Evolutionary conservation across 202 grass and related monocot species (phyloP).

Genomic region (Zoysia matrella): DNA sequence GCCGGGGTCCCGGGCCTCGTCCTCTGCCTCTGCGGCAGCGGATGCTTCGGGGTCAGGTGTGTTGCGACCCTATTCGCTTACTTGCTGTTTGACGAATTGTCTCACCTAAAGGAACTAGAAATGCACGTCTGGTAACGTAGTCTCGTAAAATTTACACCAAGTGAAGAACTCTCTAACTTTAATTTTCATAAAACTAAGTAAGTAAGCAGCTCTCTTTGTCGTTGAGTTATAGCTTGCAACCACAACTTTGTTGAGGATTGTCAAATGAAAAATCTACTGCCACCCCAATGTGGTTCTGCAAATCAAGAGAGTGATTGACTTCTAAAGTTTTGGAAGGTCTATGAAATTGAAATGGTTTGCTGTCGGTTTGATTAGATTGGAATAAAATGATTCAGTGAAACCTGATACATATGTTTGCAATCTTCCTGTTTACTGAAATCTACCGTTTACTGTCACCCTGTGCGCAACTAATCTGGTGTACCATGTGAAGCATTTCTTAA

Average conservation of each 20-base stretch:
- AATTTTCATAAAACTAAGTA: neutral
- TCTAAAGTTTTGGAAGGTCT: neutral
- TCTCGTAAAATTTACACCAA: constrained; percentile 6
- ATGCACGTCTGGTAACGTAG: neutral
- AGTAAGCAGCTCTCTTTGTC: neutral
- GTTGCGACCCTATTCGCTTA: neutral
- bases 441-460: neutral
- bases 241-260: no score
- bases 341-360: neutral
- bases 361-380: neutral
- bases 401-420: no score
- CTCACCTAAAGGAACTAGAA: neutral
- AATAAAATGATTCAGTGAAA: neutral
- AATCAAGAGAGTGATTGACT: constrained; percentile 1
- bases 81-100: constrained; percentile 37
- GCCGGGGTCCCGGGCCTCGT: constrained; percentile 79
- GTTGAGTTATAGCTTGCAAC: no score
- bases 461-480: constrained; percentile 32
- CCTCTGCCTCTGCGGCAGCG: constrained; percentile 75
- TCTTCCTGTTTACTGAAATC: constrained; percentile 7
- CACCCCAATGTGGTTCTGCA: neutral
- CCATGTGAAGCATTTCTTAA: neutral
- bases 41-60: constrained; percentile 94
- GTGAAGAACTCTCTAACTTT: neutral
- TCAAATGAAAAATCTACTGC: neutral